phyloP scores from a whole-genome alignment of 2,329 filamentous ascomycete species.

The Fusarium austroafricanum region DNA sequence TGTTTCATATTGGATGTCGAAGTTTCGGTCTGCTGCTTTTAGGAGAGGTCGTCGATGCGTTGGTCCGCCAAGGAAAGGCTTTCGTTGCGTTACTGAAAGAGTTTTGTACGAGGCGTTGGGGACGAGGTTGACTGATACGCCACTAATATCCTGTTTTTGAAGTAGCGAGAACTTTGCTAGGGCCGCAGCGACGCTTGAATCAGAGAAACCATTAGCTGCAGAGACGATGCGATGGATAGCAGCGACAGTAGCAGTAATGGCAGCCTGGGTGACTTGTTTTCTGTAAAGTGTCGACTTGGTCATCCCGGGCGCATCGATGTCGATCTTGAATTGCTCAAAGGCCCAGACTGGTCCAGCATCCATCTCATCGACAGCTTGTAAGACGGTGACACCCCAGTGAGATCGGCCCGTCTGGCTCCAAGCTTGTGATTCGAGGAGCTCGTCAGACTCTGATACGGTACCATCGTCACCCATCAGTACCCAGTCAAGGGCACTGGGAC shows the following conservation, averaged over 20 bases:
- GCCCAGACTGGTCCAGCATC: conserved; percentile 36
- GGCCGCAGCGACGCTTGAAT: not conserved
- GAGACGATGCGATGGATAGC: conserved; percentile 15
- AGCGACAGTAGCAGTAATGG: conserved; percentile 17
- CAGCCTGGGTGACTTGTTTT: conserved; percentile 18
- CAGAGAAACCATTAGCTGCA: not conserved
- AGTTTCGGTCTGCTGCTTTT: conserved; percentile 16
- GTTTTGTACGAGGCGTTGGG: not conserved
- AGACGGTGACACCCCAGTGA: conserved; percentile 35
- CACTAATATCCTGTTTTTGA: not conserved
- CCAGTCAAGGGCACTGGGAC: conserved; percentile 33
- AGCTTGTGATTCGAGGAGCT: conserved; percentile 19
- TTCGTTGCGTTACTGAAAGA: conserved; percentile 7
- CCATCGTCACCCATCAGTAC: conserved; percentile 33
- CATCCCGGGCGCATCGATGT: conserved; percentile 19
- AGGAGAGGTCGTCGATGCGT: conserved; percentile 21
- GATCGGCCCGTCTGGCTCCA: conserved; percentile 27
- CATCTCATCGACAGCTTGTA: conserved; percentile 33
- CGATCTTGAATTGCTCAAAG: conserved; percentile 31
- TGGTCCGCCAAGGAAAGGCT: conserved; percentile 8
- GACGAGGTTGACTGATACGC: conserved; percentile 4
- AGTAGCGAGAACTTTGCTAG: not conserved
- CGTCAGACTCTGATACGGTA: conserved; percentile 3
- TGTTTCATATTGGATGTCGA: conserved; percentile 12
- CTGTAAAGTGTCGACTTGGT: conserved; percentile 33